These are phyloP conservation scores for Furcasterigmium furcatum DNA, from an alignment of 2,329 filamentous ascomycete genomes.

Conservation along the genomic window DNA sequence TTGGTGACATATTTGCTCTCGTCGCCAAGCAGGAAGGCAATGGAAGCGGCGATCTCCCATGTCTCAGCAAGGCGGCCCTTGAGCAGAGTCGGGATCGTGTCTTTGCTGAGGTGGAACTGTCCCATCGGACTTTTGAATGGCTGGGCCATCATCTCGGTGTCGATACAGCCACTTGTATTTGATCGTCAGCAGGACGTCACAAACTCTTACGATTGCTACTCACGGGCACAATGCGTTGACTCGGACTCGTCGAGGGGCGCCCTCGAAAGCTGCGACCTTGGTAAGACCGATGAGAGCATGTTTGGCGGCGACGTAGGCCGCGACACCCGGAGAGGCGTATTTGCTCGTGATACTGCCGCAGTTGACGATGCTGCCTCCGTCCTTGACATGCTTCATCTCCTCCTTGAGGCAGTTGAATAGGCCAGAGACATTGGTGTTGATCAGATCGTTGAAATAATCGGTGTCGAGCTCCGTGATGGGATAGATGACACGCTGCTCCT, in stretches of 20 bases:
- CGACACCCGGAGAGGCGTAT: slow-evolving; percentile 22
- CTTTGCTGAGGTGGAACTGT: slow-evolving; percentile 2
- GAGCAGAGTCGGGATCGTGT: slow-evolving; percentile 18
- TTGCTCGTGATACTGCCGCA: slow-evolving; percentile 29
- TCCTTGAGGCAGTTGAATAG: slow-evolving; percentile 16
- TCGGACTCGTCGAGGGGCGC: slow-evolving; percentile 20
- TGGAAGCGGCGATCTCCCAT: slow-evolving; percentile 21
- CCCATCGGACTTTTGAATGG: slow-evolving; percentile 18
- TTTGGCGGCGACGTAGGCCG: slow-evolving; percentile 26
- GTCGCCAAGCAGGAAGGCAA: slow-evolving; percentile 25
- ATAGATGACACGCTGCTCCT: slow-evolving; percentile 20
- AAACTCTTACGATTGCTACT: no score
- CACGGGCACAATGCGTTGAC: slow-evolving; percentile 15
- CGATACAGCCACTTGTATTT: slow-evolving; percentile 21
- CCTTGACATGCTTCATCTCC: slow-evolving; percentile 18
- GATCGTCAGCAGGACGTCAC: no score
- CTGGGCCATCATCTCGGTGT: slow-evolving; percentile 23
- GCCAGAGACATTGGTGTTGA: slow-evolving; percentile 15
- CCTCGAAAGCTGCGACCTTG: slow-evolving; percentile 32
- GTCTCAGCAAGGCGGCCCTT: slow-evolving; percentile 19
- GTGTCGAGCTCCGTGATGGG: slow-evolving; percentile 14
- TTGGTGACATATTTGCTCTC: slow-evolving; percentile 25
- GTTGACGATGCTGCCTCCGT: slow-evolving; percentile 41
- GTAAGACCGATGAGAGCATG: slow-evolving; percentile 35
- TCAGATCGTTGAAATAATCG: slow-evolving; percentile 13